Base-by-base conservation (phyloP, 331 rosid species). In the Phaseolus coccineus region DNA sequence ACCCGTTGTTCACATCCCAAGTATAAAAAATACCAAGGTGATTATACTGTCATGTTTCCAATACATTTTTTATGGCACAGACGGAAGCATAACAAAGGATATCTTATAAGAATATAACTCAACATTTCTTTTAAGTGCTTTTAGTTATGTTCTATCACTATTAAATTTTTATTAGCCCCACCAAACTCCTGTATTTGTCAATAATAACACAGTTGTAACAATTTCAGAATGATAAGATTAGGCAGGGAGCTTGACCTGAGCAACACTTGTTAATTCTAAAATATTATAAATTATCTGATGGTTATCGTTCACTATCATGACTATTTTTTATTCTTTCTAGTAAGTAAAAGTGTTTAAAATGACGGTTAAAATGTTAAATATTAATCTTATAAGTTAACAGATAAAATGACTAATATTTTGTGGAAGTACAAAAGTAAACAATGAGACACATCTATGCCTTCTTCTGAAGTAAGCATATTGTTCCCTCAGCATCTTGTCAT, bases 391-490 rank as follows among this genome's bases (percentile, higher is more conserved):
- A n/a, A 64, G 35, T 35, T 61, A 33, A 33, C 28, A 37, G 30
- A 19, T 19, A 39, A 39, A 52, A 35, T 35, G 3, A 35, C 14
- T 63, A 35, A n/a, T 40, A 22, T 65, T 65, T 64, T 8, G 52
- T 8, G 31, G 52, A n/a, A n/a, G 10, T 22, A 19, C 31, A 19
- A n/a, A 65, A 66, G 71, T 66, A 40, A 16, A 40, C 22, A 51
- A 5, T 9, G 51, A 50, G 6, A 73, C 68, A 73, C 61, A 28
- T 8, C 2, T 10, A 65, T 63, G 46, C 66, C 68, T 66, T 70
- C 74, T 50, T 73, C 69, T 78, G 30, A 83, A 87, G 86, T 65
- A 77, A 69, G 83, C 78, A 35, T 74, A 37, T 33, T 81, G 81
- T 66, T 52, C 57, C 70, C 70, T 3, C 56, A 6, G 7, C 51